phyloP scores from a whole-genome alignment of 441 rosid species.

The Gossypium aridum region DNA sequence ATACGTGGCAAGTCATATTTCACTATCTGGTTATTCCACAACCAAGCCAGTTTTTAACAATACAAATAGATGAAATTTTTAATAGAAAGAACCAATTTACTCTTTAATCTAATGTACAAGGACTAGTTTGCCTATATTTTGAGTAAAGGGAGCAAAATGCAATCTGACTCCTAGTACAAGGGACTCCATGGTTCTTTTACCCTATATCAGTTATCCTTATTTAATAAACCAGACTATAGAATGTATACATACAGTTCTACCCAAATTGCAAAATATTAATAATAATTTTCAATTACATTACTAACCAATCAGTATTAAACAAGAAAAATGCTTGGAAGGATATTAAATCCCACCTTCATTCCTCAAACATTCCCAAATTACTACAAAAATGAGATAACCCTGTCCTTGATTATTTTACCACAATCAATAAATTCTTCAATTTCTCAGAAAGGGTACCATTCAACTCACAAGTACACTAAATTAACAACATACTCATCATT shows the following conservation, averaged over 20 bases:
- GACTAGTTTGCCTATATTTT: no score
- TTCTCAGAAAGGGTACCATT: neutral
- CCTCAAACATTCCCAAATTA: neutral
- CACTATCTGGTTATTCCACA: no score
- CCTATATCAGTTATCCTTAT: neutral
- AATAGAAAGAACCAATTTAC: no score
- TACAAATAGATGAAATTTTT: no score
- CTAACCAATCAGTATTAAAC: neutral
- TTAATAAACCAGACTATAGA: neutral
- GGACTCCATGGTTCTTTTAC: no score
- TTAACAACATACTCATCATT: neutral
- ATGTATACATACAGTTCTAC: neutral
- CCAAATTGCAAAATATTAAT: neutral
- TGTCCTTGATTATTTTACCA: neutral
- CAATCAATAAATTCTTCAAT: constrained; percentile 1
- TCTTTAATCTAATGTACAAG: no score
- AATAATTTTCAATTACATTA: neutral
- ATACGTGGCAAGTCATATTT: no score
- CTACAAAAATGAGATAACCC: neutral
- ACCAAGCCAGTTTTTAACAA: no score
- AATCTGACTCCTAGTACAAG: no score
- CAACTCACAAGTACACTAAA: neutral
- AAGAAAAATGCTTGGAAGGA: neutral
- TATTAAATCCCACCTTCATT: neutral
- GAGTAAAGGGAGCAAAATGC: no score